Base-by-base conservation (phyloP, 2,329 filamentous ascomycete genomes). In the Fusarium globosum region DNA sequence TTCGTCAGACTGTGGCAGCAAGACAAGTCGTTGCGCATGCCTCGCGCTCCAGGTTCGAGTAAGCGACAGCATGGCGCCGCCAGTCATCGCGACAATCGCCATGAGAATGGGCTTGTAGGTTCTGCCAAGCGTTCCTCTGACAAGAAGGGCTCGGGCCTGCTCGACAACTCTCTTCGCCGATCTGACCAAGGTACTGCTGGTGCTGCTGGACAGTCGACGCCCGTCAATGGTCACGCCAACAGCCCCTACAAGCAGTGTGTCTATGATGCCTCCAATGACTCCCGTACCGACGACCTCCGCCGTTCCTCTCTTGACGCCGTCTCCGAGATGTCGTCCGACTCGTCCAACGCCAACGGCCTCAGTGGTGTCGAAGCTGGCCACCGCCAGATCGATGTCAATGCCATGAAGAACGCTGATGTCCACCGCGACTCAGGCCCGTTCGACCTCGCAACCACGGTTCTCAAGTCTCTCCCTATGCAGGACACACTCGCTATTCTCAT, bases 401-500 rank as follows among this genome's bases (percentile, higher is more conserved):
- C 88, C 75, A 88, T 90, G 80, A 92, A 92, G 82, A 89, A 92
- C 76, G 86, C 88, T 74, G 87, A 91, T 68, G 88, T 92, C 61
- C 92, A 93, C 79, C 91, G 91, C 76, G 90, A 93, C 80, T 86
- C 91, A 61, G 93, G 93, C 67, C 90, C 93, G 53, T 84, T 97
- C 76, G 91, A 93, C 77, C 87, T 97, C 74, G 92, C 93, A 72
- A 89, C 94, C 76, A 97, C 95, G 62, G 96, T 98, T 78, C 90
- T 98, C 81, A 91, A 91, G 79, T 94, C 95, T 59, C 96, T 95
- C 79, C 96, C 96, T 61, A 91, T 97, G 80, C 93, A 94, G 85
- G 96, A 98, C 85, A 97, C 96, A 69, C 94, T 98, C 83, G 95
- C 96, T 81, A 97, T 98, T 79, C 91, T 98, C 82, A 97, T 98